Percentiles rank a stretch among this genome's conserved stretches.
Conservation (phyloP, 148 eudicot genomes). For the Rhododendron molle region DNA sequence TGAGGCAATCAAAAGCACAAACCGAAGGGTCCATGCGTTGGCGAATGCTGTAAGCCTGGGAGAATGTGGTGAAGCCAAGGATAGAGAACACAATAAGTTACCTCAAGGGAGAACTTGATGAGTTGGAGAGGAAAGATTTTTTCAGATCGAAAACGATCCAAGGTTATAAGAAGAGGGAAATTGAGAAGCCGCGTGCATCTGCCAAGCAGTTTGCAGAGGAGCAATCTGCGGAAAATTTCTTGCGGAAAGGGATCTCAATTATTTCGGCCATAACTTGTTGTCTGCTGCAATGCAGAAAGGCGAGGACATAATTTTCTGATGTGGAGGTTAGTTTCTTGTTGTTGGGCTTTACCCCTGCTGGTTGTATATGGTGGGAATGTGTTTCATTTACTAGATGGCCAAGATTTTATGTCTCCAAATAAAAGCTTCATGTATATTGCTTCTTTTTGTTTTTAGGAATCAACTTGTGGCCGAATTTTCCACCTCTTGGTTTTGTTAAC, state of each 20-base stretch:
- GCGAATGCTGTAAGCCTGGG: constrained; percentile 68
- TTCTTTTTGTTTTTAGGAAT: not conserved
- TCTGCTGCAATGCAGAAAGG: not conserved
- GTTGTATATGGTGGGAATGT: not conserved
- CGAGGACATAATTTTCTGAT: constrained; percentile 9
- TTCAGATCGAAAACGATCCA: constrained; percentile 86
- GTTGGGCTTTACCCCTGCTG: not conserved
- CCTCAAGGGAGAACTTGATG: constrained; percentile 86
- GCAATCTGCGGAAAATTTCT: not conserved
- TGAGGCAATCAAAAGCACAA: constrained; percentile 85
- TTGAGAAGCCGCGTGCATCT: constrained; percentile 49
- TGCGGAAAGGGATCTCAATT: not conserved
- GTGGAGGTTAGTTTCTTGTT: not conserved
- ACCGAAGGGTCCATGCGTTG: constrained; percentile 77
- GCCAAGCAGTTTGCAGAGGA: constrained; percentile 23
- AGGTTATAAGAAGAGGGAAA: constrained; percentile 74
- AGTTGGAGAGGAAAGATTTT: constrained; percentile 84
- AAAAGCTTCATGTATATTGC: not conserved
- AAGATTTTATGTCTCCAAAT: not conserved
- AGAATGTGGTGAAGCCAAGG: not conserved
- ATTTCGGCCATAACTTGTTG: not conserved
- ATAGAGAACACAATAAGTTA: constrained; percentile 73
- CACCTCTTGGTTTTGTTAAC: not conserved
- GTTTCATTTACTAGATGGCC: not conserved
- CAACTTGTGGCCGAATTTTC: not conserved